Percentiles rank a stretch among this genome's conserved stretches.
These are phyloP conservation scores for Mucuna pruriens DNA, from an alignment of 306 rosid genomes.

Conservation along the genomic window DNA sequence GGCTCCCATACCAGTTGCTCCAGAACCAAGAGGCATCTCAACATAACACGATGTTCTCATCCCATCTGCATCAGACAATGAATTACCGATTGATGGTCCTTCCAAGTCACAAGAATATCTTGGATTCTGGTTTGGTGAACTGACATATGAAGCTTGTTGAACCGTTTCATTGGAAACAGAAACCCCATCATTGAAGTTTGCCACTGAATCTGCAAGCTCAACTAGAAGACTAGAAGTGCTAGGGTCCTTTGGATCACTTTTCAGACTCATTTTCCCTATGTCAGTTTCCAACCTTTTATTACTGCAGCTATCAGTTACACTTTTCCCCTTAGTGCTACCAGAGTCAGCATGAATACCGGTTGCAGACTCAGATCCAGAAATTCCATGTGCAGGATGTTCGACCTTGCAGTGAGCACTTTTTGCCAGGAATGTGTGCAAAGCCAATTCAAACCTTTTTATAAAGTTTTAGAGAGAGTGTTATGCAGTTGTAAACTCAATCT, in stretches of 20 bases:
- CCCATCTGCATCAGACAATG: conserved; percentile 56
- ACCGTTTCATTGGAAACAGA: conserved; percentile 61
- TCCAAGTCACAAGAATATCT: conserved; percentile 64
- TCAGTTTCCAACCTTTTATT: conserved; percentile 68
- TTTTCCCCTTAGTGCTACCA: conserved; percentile 58
- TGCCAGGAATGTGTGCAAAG: conserved; percentile 71
- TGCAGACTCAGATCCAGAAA: conserved; percentile 66
- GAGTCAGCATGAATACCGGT: conserved; percentile 58
- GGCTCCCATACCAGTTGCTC: conserved; percentile 58
- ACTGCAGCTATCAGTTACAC: conserved; percentile 49
- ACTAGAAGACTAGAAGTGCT: conserved; percentile 55
- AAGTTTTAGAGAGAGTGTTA: conserved; percentile 38
- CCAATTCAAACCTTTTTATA: conserved; percentile 79
- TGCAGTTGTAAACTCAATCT: conserved; percentile 35
- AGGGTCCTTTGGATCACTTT: conserved; percentile 59
- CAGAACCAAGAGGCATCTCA: conserved; percentile 65
- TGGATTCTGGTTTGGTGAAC: conserved; percentile 63
- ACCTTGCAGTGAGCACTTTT: conserved; percentile 70
- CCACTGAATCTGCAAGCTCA: conserved; percentile 75
- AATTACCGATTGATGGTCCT: conserved; percentile 66
- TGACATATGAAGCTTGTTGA: conserved; percentile 55
- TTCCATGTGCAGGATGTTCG: conserved; percentile 70
- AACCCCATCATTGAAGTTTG: conserved; percentile 57
- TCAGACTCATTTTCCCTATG: conserved; percentile 60
- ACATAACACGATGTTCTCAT: conserved; percentile 59